phyloP scores from a whole-genome alignment of 1,284 basidiomycete species.

The Mycena citricolor region DNA sequence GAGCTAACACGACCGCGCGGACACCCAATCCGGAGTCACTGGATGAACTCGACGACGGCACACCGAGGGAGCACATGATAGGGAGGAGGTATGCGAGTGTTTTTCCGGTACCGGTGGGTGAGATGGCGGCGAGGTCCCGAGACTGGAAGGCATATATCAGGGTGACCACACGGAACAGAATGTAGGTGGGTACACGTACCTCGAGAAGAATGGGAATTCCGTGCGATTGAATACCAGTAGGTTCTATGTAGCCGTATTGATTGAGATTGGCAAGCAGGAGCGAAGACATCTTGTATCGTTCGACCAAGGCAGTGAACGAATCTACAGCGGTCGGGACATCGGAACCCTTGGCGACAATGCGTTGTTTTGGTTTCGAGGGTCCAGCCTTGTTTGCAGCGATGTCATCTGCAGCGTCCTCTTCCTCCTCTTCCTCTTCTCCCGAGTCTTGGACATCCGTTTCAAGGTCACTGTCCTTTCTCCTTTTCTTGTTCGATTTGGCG shows the following conservation, averaged over 20 bases:
- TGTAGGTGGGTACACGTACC: slow-evolving; percentile 44
- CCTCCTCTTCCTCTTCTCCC: slow-evolving; percentile 27
- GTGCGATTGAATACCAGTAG: slow-evolving; percentile 75
- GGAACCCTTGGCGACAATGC: slow-evolving; percentile 68
- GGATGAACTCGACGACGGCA: slow-evolving; percentile 56
- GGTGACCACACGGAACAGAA: slow-evolving; percentile 2
- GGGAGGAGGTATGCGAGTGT: slow-evolving; percentile 89
- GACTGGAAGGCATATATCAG: slow-evolving; percentile 37
- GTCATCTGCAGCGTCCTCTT: slow-evolving; percentile 31
- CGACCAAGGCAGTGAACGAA: slow-evolving; percentile 58
- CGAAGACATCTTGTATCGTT: slow-evolving; percentile 56
- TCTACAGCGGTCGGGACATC: slow-evolving; percentile 58
- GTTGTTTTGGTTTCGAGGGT: slow-evolving; percentile 44
- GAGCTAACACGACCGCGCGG: slow-evolving; percentile 82
- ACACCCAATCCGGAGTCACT: slow-evolving; percentile 57
- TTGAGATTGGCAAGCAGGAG: slow-evolving; percentile 62
- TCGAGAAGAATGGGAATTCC: slow-evolving; percentile 74
- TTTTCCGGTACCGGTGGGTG: slow-evolving; percentile 94
- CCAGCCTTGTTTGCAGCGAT: slow-evolving; percentile 29
- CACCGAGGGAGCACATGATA: slow-evolving; percentile 64
- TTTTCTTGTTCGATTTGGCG: slow-evolving; percentile 13
- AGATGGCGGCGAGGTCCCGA: slow-evolving; percentile 86
- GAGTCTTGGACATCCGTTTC: slow-evolving; percentile 22
- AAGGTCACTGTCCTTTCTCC: slow-evolving; percentile 16
- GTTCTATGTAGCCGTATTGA: slow-evolving; percentile 56